Conservation (phyloP, 2,329 filamentous ascomycete genomes). For the Diaporthe helianthi region DNA sequence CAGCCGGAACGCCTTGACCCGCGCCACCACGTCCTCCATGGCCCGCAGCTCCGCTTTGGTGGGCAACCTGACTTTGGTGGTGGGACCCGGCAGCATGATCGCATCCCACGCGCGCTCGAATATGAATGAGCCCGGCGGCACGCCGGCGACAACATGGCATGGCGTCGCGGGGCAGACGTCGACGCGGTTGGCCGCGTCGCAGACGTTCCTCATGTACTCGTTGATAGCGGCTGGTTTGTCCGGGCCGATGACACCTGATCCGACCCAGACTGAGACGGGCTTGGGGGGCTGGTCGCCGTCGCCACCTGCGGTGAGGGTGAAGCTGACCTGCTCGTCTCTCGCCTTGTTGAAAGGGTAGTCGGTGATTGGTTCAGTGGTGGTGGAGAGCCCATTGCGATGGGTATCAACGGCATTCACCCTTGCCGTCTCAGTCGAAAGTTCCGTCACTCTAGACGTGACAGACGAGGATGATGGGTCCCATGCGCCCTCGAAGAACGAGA, state of each 20-base stretch:
- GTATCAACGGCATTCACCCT: neutral
- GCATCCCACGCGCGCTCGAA: conserved; percentile 61
- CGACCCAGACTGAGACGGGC: conserved; percentile 56
- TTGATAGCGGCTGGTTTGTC: conserved; percentile 48
- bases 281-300: conserved; percentile 29
- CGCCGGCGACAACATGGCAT: conserved; percentile 57
- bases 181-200: conserved; percentile 45
- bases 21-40: conserved; percentile 54
- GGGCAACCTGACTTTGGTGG: conserved; percentile 40
- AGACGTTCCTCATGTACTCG: conserved; percentile 56
- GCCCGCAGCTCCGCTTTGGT: conserved; percentile 41
- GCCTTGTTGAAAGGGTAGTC: conserved; percentile 16
- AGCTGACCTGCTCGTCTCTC: conserved; percentile 37
- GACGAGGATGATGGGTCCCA: conserved; percentile 38
- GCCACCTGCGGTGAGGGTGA: conserved; percentile 41
- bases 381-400: neutral
- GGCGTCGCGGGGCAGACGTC: conserved; percentile 55
- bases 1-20: conserved; percentile 49
- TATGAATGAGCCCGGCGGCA: conserved; percentile 52
- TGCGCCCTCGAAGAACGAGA: conserved; percentile 54
- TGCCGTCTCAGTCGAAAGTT: neutral
- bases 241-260: conserved; percentile 43
- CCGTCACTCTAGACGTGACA: conserved; percentile 15
- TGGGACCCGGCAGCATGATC: conserved; percentile 49
- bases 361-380: neutral